Base-by-base conservation (phyloP, 2,329 filamentous ascomycete genomes). In the Fusarium solani-melongenae region DNA sequence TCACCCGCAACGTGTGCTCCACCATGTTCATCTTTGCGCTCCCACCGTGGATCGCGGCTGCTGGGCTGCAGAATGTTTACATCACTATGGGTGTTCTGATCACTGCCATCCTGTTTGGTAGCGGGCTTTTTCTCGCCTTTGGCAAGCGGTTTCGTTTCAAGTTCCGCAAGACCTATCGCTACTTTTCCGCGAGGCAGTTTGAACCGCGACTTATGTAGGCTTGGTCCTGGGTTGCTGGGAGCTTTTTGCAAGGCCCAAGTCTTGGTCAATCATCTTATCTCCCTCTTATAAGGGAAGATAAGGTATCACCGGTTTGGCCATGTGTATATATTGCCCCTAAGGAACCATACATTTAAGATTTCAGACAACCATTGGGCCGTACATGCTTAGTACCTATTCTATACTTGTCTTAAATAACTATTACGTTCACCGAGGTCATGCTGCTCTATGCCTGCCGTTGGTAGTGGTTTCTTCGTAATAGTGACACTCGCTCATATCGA, bases 21-120 rank as follows among this genome's bases (percentile, higher is more conserved):
- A 66, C 64, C 0, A 31, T 56, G 24, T 66, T 66, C 27, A 44
- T 66, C 57, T 66, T 66, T 34, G 64, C 64, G 2, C 55, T 66
- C 17, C 39, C 63, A 4, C 31, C 63, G 6, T 66, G 63, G 63
- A 66, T 66, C 38, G 41, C 22, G 2, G 24, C 24, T 12, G 44
- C 38, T 6, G 63, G 63, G 0, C 17, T 66, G 7, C 33, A 38
- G 11, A 61, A 51, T 57, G 63, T 66, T 5, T 66, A 49, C n/a
- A 62, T 61, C 27, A 66, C 63, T 3, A 66, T 66, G 9, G 56
- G 56, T 15, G 41, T 61, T 29, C 2, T 66, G 17, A 17, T 59
- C 22, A 49, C 62, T 29, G 38, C 62, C 6, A 64, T 64, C 31
- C 41, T 64, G 1, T 59, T 44, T 11, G 36, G 53, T 2, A 49